Percentiles rank a stretch among this genome's conserved stretches.
phyloP scores from a whole-genome alignment of 2,329 filamentous ascomycete species.

The Penicillium griseofulvum region DNA sequence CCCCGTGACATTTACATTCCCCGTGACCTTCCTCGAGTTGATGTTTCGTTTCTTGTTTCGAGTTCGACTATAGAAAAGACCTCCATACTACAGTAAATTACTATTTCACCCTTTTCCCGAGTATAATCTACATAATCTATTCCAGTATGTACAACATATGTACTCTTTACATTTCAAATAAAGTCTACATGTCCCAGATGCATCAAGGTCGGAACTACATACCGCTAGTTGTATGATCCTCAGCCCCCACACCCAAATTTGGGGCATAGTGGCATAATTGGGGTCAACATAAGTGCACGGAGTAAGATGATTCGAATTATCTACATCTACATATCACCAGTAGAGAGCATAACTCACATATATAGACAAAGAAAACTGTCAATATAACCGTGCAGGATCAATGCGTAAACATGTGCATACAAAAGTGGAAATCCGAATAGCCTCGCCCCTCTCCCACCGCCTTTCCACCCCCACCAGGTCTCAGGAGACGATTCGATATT shows the following conservation, averaged over 20 bases:
- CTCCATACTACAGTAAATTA: no score
- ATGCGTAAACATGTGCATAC: conserved; percentile 1
- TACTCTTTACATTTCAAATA: no score
- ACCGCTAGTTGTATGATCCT: background rate
- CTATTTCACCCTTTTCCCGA: no score
- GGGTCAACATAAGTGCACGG: background rate
- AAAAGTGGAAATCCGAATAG: conserved; percentile 21
- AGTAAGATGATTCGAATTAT: background rate
- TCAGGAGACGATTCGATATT: conserved; percentile 20
- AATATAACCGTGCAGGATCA: conserved; percentile 13
- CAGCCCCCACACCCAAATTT: conserved; percentile 1
- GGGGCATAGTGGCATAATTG: conserved; percentile 5
- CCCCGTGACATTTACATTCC: conserved; percentile 18
- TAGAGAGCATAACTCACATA: background rate
- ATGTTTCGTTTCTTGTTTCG: no score
- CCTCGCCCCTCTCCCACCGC: conserved; percentile 31
- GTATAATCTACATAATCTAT: no score
- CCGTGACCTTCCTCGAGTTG: background rate
- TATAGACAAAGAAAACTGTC: background rate
- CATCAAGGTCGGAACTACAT: no score
- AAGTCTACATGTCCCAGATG: no score
- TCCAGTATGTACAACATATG: no score
- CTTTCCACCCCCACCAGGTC: conserved; percentile 31
- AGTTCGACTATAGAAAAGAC: no score
- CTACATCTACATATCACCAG: background rate